Evolutionary conservation across 169 alveolate genomes (phyloP), one percentile per base, ranked within the genome.

Genomic region (Pseudocohnilembus persalinus): DNA sequence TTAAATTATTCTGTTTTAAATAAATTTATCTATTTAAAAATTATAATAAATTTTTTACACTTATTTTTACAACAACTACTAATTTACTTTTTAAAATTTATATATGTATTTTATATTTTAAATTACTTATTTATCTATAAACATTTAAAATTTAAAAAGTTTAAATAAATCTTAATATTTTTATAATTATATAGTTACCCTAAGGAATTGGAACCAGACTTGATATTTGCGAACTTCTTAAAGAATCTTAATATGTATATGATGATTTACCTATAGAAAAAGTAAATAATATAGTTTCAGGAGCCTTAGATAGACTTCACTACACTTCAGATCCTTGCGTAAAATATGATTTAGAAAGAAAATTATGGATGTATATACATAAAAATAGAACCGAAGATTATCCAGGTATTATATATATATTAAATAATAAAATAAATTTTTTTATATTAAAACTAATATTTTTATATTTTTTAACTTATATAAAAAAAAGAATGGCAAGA

Each of bases 151-250:
- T n/a, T n/a, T n/a, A n/a, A n/a, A n/a, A n/a, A n/a, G n/a, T n/a
- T n/a, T n/a, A n/a, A n/a, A n/a, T n/a, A n/a, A n/a, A n/a, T n/a
- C n/a, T n/a, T n/a, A n/a, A n/a, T n/a, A 74, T 74, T 74, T 20
- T 27, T 74, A 73, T 73, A 11, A 73, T 28, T 31, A 88, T 91
- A 25, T 65, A 95, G 30, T 81, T 94, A 31, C 97, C 96, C 25
- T 92, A 92, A 74, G 97, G 97, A 33, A 91, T 92, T 15, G 97
- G 97, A n/a, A 95, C 96, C 4, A 90, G 97, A 83, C 91, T 94
- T 25, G 97, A 95, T 80, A 95, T 95, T 25, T 89, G 94, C 33
- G 94, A 92, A 68, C 84, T 95, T 73, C 87, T 93, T 4, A 91
- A 92, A 75, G 93, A 93, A 76, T 88, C 94, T 31, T 89, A 95